These are phyloP conservation scores for Wickerhamiella sergipiensis DNA, from an alignment of 805 yeast species.

Conservation along the genomic window DNA sequence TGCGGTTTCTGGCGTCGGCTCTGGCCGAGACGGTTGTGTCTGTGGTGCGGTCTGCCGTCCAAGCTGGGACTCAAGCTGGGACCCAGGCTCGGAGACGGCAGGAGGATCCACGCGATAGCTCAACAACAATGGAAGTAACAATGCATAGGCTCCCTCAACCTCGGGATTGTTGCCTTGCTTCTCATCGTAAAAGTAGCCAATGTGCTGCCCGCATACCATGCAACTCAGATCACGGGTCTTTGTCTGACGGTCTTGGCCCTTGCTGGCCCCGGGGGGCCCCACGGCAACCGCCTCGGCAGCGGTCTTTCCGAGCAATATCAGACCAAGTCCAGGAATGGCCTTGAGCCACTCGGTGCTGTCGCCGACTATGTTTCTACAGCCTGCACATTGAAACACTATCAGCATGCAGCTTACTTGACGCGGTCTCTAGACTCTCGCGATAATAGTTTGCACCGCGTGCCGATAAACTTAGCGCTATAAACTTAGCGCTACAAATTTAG, in stretches of 20 bases:
- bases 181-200: not conserved
- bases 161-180: not conserved
- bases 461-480: too few relatives aligned
- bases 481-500: too few relatives aligned
- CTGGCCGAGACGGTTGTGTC: too few relatives aligned
- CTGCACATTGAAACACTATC: slow-evolving; percentile 2
- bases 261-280: not conserved
- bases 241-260: not conserved
- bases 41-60: too few relatives aligned
- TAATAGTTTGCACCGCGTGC: too few relatives aligned
- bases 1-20: too few relatives aligned
- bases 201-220: not conserved
- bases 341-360: slow-evolving; percentile 2
- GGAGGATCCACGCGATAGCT: not conserved
- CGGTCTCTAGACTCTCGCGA: too few relatives aligned
- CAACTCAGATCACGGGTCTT: not conserved
- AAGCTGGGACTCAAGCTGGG: too few relatives aligned
- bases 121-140: not conserved
- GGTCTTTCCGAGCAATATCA: not conserved
- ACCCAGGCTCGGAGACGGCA: too few relatives aligned
- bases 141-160: not conserved
- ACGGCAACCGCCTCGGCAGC: not conserved
- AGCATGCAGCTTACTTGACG: not conserved
- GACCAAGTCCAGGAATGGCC: not conserved
- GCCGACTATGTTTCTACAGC: slow-evolving; percentile 1